These are phyloP conservation scores for Chamaecyparis obtusa DNA, from an alignment of 75 land plant genomes.

Conservation along the genomic window DNA sequence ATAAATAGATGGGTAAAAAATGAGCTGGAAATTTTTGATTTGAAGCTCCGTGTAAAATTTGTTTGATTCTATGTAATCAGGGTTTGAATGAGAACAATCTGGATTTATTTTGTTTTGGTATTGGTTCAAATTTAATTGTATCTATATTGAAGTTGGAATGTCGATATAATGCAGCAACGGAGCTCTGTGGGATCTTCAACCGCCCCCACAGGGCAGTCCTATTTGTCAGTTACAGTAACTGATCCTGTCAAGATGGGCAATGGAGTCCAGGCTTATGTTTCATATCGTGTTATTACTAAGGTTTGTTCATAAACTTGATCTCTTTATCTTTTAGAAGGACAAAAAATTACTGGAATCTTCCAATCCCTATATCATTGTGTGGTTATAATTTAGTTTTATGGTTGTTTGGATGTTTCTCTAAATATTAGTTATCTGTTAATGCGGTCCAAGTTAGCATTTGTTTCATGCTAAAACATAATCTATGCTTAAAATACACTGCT, in stretches of 20 bases:
- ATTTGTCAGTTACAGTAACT: conserved; percentile 75
- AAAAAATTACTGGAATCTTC: background rate
- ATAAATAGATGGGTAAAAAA: background rate
- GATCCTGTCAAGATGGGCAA: conserved; percentile 97
- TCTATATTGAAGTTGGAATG: background rate
- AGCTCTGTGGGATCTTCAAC: conserved; percentile 35
- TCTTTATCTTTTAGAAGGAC: background rate
- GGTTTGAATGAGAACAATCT: background rate
- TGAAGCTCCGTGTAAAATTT: background rate
- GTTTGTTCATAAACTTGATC: conserved; percentile 22
- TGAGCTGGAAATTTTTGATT: background rate
- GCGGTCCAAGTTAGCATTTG: background rate
- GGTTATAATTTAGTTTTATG: background rate
- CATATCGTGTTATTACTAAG: conserved; percentile 92
- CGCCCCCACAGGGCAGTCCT: conserved; percentile 50
- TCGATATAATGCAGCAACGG: conserved; percentile 29
- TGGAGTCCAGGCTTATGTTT: conserved; percentile 93
- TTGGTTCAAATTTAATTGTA: background rate
- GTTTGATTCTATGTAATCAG: background rate
- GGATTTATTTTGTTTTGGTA: background rate
- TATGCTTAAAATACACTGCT: background rate
- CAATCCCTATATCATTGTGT: background rate
- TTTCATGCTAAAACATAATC: background rate
- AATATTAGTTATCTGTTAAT: background rate
- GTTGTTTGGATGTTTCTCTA: background rate